A percentile compares a stretch with the other conserved stretches of the same genome.
Evolutionary conservation across 805 yeast genomes (phyloP).

Genomic region (Metschnikowia noctiluminum): DNA sequence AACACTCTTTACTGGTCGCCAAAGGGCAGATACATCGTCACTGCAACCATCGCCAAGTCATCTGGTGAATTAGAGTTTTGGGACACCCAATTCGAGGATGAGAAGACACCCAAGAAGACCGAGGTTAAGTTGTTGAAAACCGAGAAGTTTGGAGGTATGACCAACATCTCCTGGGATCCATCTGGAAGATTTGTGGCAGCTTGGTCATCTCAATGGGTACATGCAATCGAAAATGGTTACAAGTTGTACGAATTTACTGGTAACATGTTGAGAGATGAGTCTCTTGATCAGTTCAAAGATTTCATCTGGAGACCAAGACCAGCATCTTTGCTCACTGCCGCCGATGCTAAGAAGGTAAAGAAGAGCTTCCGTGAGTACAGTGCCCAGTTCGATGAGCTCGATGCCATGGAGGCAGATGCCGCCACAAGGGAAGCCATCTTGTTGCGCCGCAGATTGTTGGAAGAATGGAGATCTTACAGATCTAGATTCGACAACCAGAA

Average conservation of each 20-base stretch:
- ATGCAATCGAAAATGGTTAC: conserved; percentile 86
- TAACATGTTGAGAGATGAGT: conserved; percentile 66
- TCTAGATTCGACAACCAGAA: conserved; percentile 29
- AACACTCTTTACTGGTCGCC: conserved; percentile 88
- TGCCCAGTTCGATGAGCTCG: conserved; percentile 90
- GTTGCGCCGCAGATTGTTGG: conserved; percentile 74
- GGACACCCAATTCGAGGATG: conserved; percentile 83
- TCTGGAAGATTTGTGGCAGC: conserved; percentile 88
- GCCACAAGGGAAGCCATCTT: conserved; percentile 87
- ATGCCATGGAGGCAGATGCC: conserved; percentile 92
- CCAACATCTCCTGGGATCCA: conserved; percentile 91
- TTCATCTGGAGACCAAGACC: conserved; percentile 99
- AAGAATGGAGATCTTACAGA: conserved; percentile 87
- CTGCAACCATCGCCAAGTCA: conserved; percentile 46
- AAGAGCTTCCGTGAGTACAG: conserved; percentile 85
- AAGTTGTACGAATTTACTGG: conserved; percentile 85
- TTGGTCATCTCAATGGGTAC: conserved; percentile 85
- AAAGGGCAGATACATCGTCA: conserved; percentile 77
- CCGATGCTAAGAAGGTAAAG: conserved; percentile 84
- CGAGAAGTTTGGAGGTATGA: conserved; percentile 71
- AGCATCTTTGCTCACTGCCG: conserved; percentile 64
- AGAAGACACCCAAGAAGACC: conserved; percentile 45
- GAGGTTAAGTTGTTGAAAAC: conserved; percentile 55
- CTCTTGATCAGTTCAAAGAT: conserved; percentile 78
- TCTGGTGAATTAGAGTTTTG: conserved; percentile 76